Evolutionary conservation across 208 protist species (phyloP), one percentile per base, ranked within the genome.

Genomic region (Acanthamoeba castellanii): DNA sequence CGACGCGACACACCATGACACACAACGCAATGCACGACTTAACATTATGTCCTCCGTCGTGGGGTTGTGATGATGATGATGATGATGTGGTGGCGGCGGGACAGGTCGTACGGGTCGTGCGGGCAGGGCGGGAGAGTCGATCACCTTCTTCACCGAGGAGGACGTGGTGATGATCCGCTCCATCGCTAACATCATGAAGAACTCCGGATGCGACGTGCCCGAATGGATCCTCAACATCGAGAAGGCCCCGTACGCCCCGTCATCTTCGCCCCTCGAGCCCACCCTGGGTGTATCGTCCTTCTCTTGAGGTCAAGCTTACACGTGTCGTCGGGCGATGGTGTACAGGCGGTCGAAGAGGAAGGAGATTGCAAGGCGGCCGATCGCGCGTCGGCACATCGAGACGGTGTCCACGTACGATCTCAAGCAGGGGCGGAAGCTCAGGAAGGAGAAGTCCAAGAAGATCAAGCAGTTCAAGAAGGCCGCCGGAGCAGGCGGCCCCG

Each of bases 121-220:
- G 4, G 96, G 99, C 97, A 57, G 99, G 97, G 45, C 97, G 97
- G 97, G 99, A 59, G 94, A 95, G 25, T 99, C 99, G 2, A 97
- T 99, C 74, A 99, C 99, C 2, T 99, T 99, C 52, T 99, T 99
- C 94, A 99, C 99, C 0, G 97, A 99, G 88, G 98, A 99, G 59
- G 99, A 99, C 59, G 34, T 47, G 2, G 64, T 61, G 27, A 95
- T 96, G 91, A 25, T 97, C 16, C 89, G 92, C 68, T 74, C 87
- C 2, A 96, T 97, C 22, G 95, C 96, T 2, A 85, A 95, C 81
- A 97, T 99, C 7, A 98, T 99, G 92, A 98, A 97, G 92, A 97
- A 98, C 45, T 98, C 98, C 20, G 99, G 99, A n/a, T 98, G 97
- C 91, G 94, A 95, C 2, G 98, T 99, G 37, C 98, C 98, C 78